Percentiles rank a stretch among this genome's conserved stretches.
Conservation (phyloP, 176 grass and related monocot genomes). For the Bolboschoenus planiculmis region DNA sequence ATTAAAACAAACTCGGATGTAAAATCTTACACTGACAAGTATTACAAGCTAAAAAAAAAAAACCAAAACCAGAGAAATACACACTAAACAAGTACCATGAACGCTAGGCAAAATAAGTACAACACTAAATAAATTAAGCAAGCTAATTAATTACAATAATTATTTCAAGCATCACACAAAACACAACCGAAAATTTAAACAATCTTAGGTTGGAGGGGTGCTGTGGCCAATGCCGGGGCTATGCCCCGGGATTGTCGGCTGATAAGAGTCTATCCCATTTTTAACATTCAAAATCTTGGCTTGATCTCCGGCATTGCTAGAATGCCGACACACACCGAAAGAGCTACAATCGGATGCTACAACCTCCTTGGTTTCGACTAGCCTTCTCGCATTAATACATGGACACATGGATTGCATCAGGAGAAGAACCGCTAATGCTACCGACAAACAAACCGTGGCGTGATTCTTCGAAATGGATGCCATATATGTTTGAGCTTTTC, state of each 20-base stretch:
- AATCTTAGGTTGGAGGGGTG: not conserved
- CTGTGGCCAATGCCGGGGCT: slow-evolving; percentile 5
- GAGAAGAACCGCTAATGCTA: not conserved
- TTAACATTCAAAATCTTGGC: too few relatives aligned
- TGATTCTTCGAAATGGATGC: not conserved
- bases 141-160: not conserved
- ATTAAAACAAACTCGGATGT: not conserved
- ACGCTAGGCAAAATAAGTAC: not conserved
- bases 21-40: not conserved
- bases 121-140: not conserved
- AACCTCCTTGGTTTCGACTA: not conserved
- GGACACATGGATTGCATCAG: not conserved
- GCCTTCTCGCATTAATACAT: not conserved
- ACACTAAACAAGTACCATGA: not conserved
- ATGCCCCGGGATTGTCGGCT: not conserved
- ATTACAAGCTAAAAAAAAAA: not conserved
- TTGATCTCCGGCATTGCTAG: not conserved
- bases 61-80: not conserved
- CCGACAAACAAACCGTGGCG: too few relatives aligned
- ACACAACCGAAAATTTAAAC: not conserved
- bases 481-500: slow-evolving; percentile 2
- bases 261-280: not conserved
- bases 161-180: not conserved
- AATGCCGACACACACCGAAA: not conserved
- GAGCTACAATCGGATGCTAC: not conserved